Evolutionary conservation across 2,329 filamentous ascomycete genomes (phyloP), one percentile per base, ranked within the genome.

Genomic region (Coniochaeta prunicola): DNA sequence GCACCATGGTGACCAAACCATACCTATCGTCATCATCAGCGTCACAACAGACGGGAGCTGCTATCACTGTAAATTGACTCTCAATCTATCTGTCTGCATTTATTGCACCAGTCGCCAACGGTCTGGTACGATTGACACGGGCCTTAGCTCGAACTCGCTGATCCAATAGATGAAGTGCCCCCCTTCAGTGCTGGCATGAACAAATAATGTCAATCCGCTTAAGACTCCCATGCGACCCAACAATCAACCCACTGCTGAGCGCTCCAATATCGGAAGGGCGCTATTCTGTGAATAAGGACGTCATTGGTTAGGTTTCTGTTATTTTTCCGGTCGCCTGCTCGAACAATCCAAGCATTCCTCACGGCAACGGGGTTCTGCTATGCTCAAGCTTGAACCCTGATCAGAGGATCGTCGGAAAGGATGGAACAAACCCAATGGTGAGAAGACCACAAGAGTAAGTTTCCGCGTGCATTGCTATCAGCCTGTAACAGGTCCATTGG

Each of bases 191-290:
- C 45, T 50, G 45, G 19, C 26, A 28, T 50, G 45, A 50, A 50
- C 45, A 15, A 50, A 50, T 50, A 21, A 30, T 21, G 15, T 30
- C 45, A 50, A 12, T 6, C 24, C 45, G 24, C 45, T 30, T 30
- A 13, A 50, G 45, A 48, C 45, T 30, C 13, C n/a, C 21, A 28
- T 50, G 30, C 45, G 9, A 50, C 45, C 45, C 45, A 30, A 50
- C 45, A 50, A 50, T 17, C 45, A 50, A 50, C 7, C 6, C 40
- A 30, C 45, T 30, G 45, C 45, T 30, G 45, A 50, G 24, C 26
- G 45, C 45, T 50, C n/a, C 30, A 36, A 54, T 54, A 54, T 54
- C 53, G 53, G 33, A 15, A 54, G n/a, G 53, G 53, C 53, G 53
- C 21, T 54, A 28, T n/a, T 3, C 53, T 54, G 8, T 15, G 53